These are phyloP conservation scores for Tetrahymena elliotti DNA, from an alignment of 73 alveolate genomes.

Conservation along the genomic window DNA sequence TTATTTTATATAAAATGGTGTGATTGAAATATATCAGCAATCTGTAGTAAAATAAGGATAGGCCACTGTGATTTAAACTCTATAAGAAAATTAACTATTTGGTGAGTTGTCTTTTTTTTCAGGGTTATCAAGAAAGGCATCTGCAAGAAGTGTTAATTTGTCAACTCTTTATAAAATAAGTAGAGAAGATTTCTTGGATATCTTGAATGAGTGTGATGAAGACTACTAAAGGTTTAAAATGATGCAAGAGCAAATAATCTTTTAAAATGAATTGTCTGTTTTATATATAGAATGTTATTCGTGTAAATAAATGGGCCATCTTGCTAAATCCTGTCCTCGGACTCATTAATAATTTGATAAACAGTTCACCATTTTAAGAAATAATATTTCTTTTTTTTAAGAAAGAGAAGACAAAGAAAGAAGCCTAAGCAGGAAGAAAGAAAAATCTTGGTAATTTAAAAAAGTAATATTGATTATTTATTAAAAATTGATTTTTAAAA, in stretches of 20 bases:
- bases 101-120: constrained; percentile 21
- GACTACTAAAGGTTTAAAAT: background rate
- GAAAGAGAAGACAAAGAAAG: background rate
- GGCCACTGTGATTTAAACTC: background rate
- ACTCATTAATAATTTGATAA: background rate
- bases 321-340: background rate
- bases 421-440: background rate
- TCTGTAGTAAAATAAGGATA: background rate
- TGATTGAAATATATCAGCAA: background rate
- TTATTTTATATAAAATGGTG: background rate
- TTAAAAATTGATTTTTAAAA: too few relatives aligned
- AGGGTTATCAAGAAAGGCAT: constrained; percentile 24
- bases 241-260: background rate
- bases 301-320: background rate
- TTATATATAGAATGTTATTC: background rate
- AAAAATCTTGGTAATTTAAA: background rate
- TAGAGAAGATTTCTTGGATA: background rate
- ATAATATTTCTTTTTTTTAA: background rate
- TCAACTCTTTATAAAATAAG: background rate
- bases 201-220: background rate
- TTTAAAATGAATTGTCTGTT: background rate
- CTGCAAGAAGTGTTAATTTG: background rate
- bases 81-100: constrained; percentile 2
- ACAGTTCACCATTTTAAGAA: background rate
- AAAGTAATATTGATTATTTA: too few relatives aligned